phyloP scores from a whole-genome alignment of 371 early-diverging fungal genomes.

The Gilbertella persicaria region DNA sequence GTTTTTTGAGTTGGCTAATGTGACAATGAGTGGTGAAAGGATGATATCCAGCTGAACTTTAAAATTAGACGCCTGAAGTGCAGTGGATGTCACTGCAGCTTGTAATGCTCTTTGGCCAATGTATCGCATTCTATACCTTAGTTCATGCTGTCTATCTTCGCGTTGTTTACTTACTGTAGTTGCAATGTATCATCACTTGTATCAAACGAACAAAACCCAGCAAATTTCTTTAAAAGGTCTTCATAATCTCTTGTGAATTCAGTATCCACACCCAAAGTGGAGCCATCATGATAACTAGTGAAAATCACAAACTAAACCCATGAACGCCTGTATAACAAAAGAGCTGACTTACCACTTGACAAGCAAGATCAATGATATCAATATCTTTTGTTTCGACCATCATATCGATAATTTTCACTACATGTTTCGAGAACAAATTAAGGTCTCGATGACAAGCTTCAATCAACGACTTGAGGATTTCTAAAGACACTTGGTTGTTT shows the following conservation, averaged over 20 bases:
- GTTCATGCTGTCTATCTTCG: neutral
- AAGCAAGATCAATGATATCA: conserved; percentile 54
- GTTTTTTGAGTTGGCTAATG: conserved; percentile 39
- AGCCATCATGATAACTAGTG: conserved; percentile 66
- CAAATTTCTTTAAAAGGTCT: conserved; percentile 54
- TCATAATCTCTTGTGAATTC: conserved; percentile 68
- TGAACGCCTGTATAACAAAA: neutral
- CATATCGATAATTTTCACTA: conserved; percentile 57
- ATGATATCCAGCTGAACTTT: conserved; percentile 58
- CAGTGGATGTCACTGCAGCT: conserved; percentile 54
- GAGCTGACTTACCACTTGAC: conserved; percentile 50
- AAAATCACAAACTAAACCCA: conserved; percentile 66
- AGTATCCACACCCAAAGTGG: conserved; percentile 65
- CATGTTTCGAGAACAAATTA: conserved; percentile 79
- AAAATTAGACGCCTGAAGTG: conserved; percentile 57
- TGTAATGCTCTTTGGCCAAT: conserved; percentile 60
- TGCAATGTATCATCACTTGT: conserved; percentile 37
- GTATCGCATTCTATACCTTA: conserved; percentile 45
- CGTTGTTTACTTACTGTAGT: conserved; percentile 24
- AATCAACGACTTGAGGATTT: conserved; percentile 75
- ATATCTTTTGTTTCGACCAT: conserved; percentile 56
- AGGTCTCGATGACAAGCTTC: conserved; percentile 74
- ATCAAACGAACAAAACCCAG: conserved; percentile 47
- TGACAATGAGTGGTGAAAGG: conserved; percentile 57
- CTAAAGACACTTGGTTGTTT: conserved; percentile 57